A percentile compares a stretch with the other conserved stretches of the same genome.
phyloP scores from a whole-genome alignment of 2,329 filamentous ascomycete genomes.

The Drechslerella dactyloides region DNA sequence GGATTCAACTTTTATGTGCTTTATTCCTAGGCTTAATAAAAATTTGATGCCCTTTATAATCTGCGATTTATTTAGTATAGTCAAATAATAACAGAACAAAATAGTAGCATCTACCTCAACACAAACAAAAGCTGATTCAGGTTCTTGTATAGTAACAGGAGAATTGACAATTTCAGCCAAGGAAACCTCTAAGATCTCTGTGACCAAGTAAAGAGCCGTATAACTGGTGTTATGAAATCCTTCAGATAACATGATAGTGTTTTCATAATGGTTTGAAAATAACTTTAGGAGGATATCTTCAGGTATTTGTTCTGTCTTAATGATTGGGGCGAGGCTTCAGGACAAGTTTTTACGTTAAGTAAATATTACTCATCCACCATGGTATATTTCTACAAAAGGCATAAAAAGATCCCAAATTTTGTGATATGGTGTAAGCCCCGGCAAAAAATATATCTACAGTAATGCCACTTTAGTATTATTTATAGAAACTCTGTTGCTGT shows the following conservation, averaged over 20 bases:
- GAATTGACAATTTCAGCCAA: neutral
- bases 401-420: neutral
- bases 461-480: neutral
- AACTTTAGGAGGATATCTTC: neutral
- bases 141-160: neutral
- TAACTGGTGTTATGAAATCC: neutral
- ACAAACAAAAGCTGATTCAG: constrained; percentile 8
- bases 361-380: neutral
- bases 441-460: neutral
- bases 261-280: constrained; percentile 6
- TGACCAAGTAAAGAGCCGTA: neutral
- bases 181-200: neutral
- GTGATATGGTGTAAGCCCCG: neutral
- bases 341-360: neutral
- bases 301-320: neutral
- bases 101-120: no score
- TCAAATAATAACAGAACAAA: no score
- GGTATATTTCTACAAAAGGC: constrained; percentile 3
- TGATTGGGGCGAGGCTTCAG: neutral
- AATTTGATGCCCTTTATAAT: constrained; percentile 8
- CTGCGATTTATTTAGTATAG: neutral
- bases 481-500: no score
- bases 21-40: neutral
- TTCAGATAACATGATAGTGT: neutral
- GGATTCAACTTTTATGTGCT: constrained; percentile 9